phyloP scores from a whole-genome alignment of 1,284 basidiomycete genomes.

The Phellopilus nigrolimitatus region DNA sequence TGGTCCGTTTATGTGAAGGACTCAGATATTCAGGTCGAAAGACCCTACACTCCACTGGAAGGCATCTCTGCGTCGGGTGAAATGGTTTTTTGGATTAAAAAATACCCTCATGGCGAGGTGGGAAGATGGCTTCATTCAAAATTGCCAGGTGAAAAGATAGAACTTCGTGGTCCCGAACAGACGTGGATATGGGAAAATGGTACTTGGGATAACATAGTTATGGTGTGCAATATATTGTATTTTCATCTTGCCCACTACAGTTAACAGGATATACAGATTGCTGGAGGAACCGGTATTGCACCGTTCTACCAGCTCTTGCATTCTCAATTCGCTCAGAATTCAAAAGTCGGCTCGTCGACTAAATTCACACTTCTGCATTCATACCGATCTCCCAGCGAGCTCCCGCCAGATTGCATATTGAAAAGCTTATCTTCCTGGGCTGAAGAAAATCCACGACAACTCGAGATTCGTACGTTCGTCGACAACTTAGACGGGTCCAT shows the following conservation, averaged over 20 bases:
- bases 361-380: conserved; percentile 70
- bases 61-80: conserved; percentile 59
- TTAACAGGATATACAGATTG: conserved; percentile 48
- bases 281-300: conserved; percentile 79
- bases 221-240: conserved; percentile 49
- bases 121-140: conserved; percentile 77
- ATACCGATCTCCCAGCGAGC: conserved; percentile 51
- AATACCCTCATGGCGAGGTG: conserved; percentile 75
- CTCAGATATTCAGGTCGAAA: conserved; percentile 83
- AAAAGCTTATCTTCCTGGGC: conserved; percentile 46
- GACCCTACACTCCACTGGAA: conserved; percentile 76
- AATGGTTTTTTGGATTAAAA: conserved; percentile 74
- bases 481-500: conserved; percentile 41
- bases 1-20: conserved; percentile 82
- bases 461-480: conserved; percentile 58
- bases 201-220: conserved; percentile 71
- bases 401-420: conserved; percentile 61
- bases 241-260: conserved; percentile 1
- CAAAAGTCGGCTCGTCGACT: conserved; percentile 33
- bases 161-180: conserved; percentile 71
- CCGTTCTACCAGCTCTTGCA: conserved; percentile 68
- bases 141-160: conserved; percentile 58
- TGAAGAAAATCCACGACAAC: conserved; percentile 43
- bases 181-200: conserved; percentile 66
- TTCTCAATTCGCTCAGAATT: conserved; percentile 32